Evolutionary conservation across 2,329 filamentous ascomycete species (phyloP), one percentile per base, ranked within the genome.

Genomic region (Epichloe aotearoae): DNA sequence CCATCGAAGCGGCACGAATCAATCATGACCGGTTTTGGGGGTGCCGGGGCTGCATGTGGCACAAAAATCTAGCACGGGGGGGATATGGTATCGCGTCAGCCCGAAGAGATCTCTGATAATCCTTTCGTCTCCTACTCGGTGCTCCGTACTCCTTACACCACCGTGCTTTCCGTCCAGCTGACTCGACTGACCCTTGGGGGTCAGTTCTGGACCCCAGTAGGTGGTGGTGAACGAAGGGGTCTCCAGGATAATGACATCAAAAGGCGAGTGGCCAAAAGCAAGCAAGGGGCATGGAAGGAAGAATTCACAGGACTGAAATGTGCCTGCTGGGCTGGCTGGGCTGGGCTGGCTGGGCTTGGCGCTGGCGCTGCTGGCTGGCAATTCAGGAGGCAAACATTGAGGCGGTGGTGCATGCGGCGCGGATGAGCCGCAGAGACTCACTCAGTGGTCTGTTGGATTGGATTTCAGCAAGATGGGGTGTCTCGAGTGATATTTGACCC

Each of bases 181-280:
- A 26, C 23, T 45, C 30, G 42, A 15, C 42, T 33, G 42, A 33
- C 26, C 42, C 19, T 14, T 7, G 11, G 19, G 20, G 11, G 15
- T 26, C 12, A 33, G 11, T 11, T 20, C 39, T 23, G 19, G 19
- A 41, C 39, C 11, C 7, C 19, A 40, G 17, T 5, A 15, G 17
- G 4, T 44, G 3, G 20, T 23, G 7, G 41, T 26, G 42, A 3
- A 33, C 8, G 14, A 8, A 33, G n/a, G 6, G 14, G 36, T 38
- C n/a, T 23, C 7, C 20, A 12, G 19, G 17, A 34, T 20, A 46
- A 50, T 50, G 37, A 47, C 42, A 50, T 50, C 49, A 47, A 41
- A 42, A n/a, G 43, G 42, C 23, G 19, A n/a, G 2, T 17, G 14
- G n/a, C 30, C n/a, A 42, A n/a, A 38, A 47, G 15, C 26, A 46